Evolutionary conservation across 2,329 filamentous ascomycete genomes (phyloP).

Genomic region (Allantophomopsis cytisporea): DNA sequence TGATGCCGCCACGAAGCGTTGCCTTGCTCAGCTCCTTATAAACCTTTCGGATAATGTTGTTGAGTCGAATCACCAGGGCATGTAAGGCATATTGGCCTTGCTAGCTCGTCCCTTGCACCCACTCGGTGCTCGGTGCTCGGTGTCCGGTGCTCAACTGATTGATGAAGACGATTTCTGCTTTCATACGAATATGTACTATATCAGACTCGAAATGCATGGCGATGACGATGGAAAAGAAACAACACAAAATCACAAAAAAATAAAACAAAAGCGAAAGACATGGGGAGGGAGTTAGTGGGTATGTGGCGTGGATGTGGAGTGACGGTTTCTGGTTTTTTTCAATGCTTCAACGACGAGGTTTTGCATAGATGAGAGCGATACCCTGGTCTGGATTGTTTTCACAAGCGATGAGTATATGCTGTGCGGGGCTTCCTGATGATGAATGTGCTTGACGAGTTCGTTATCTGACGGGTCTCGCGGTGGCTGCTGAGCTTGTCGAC

Average conservation of each 20-base stretch:
- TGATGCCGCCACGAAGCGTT: constrained; percentile 94
- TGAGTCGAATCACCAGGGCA: constrained; percentile 16
- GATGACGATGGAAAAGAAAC: too few species aligned
- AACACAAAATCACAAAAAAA: too few species aligned
- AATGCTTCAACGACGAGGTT: constrained; percentile 6
- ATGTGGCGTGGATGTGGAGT: too few species aligned
- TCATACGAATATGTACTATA: too few species aligned
- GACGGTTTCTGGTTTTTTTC: too few species aligned
- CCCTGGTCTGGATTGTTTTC: constrained; percentile 8
- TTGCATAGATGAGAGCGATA: constrained; percentile 19
- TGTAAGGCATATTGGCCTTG: too few species aligned
- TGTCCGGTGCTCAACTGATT: constrained; percentile 9
- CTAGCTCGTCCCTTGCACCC: too few species aligned
- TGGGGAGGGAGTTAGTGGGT: too few species aligned
- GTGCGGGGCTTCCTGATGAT: constrained; percentile 7
- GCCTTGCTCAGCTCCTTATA: constrained; percentile 90
- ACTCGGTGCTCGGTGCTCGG: constrained; percentile 14
- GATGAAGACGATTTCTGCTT: neutral
- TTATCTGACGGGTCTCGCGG: constrained; percentile 3
- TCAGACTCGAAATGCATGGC: too few species aligned
- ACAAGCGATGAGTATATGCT: neutral
- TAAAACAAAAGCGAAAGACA: too few species aligned
- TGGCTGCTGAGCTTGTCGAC: constrained; percentile 6
- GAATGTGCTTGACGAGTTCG: too few species aligned
- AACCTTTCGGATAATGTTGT: constrained; percentile 86